Evolutionary conservation across 345 rosid genomes (phyloP), one percentile per base, ranked within the genome.

Genomic region (Melastoma malabathricum): DNA sequence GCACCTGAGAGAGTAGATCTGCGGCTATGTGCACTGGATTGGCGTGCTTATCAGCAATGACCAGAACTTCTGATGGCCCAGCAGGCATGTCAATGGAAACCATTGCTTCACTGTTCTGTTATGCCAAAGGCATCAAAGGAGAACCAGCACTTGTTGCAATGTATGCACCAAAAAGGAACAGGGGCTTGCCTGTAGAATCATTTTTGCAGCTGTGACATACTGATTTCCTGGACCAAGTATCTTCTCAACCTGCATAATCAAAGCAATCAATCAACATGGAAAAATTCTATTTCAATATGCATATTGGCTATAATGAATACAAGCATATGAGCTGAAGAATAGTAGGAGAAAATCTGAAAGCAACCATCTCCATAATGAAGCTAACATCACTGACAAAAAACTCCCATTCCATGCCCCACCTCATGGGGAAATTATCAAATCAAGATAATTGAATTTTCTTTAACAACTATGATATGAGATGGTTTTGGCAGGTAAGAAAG

Each of bases 31-130:
- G 87, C 48, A 76, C 81, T 50, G 98, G 96, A 61, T 48, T 80
- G 20, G 97, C 87, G 75, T 69, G 59, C 60, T 67, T 72, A 57
- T 92, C 96, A 43, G 97, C 98, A 69, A 87, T 82, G 46, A 92
- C 97, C 52, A 87, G 53, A 52, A 87, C 98, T 70, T 92, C 97
- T 5, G 95, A 92, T 78, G 97, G 98, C 44, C 97, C 98, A 55
- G 97, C 98, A 47, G 97, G 98, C 98, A 92, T 87, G 81, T 92
- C 98, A 67, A 92, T 92, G 2, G 97, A 87, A 62, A 92, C 67
- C 98, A 92, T 84, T 64, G 97, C 98, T 72, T 87, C 98, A 47
- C 95, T 92, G 68, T 87, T 92, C 98, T 92, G 84, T 54, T 38
- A 20, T 27, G 44, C 46, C 44, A 25, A 58, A 6, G 56, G 45